Percentiles rank a stretch among this genome's conserved stretches.
Evolutionary conservation across 2,329 filamentous ascomycete species (phyloP).

Genomic region (Parastagonospora avenae): DNA sequence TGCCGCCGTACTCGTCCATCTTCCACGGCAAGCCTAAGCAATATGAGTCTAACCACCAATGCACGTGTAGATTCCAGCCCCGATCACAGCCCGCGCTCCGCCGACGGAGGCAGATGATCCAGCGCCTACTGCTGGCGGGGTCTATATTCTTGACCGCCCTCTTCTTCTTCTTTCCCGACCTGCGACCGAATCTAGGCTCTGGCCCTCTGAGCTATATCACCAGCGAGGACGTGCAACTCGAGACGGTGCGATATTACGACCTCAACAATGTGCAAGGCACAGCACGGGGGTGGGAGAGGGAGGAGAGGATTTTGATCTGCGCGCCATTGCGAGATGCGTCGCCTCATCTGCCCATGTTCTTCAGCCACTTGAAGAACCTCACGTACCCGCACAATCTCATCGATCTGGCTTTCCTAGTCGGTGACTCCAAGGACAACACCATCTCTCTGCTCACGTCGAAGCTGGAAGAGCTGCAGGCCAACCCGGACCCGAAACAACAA

Average conservation of each 20-base stretch:
- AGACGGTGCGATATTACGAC: conserved; percentile 97
- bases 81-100: conserved; percentile 75
- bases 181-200: conserved; percentile 66
- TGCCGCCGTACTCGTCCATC: conserved; percentile 21
- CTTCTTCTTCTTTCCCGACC: conserved; percentile 77
- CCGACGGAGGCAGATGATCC: conserved; percentile 73
- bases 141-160: conserved; percentile 64
- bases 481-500: conserved; percentile 77
- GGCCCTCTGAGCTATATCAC: conserved; percentile 72
- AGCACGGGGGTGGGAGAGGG: conserved; percentile 91
- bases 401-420: conserved; percentile 94
- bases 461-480: conserved; percentile 78
- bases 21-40: conserved; percentile 21
- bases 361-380: conserved; percentile 93
- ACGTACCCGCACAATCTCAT: conserved; percentile 97
- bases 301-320: conserved; percentile 93
- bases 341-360: conserved; percentile 95
- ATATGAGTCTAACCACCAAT: conserved; percentile 39
- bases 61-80: conserved; percentile 74
- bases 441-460: conserved; percentile 75
- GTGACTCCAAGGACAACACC: conserved; percentile 94
- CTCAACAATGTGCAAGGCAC: conserved; percentile 89
- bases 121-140: conserved; percentile 66
- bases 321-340: conserved; percentile 93
- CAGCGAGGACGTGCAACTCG: conserved; percentile 75